Evolutionary conservation across 176 grass and related monocot species (phyloP).

Genomic region (Areca catechu): DNA sequence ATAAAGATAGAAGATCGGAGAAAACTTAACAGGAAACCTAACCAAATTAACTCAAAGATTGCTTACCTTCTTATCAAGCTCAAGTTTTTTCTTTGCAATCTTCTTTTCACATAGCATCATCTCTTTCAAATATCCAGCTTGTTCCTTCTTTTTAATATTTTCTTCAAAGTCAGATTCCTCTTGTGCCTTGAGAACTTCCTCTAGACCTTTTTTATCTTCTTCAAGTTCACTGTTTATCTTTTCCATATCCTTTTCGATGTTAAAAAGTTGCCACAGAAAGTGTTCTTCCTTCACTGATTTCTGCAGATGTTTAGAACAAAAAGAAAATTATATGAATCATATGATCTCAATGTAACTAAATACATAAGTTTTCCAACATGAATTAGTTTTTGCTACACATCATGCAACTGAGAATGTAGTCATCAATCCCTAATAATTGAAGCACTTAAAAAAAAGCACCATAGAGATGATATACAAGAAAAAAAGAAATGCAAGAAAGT

Average conservation of each 20-base stretch:
- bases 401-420: too few relatives aligned
- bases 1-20: too few relatives aligned
- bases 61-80: conserved; percentile 77
- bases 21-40: too few relatives aligned
- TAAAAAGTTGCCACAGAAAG: conserved; percentile 85
- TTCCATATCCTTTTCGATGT: conserved; percentile 70
- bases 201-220: conserved; percentile 52
- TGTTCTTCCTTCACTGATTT: conserved; percentile 82
- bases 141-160: conserved; percentile 78
- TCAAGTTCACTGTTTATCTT: conserved; percentile 61
- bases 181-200: conserved; percentile 50
- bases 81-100: conserved; percentile 81
- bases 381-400: too few relatives aligned
- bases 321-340: too few relatives aligned
- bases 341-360: too few relatives aligned
- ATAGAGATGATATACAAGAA: too few relatives aligned
- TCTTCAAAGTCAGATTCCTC: conserved; percentile 49
- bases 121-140: conserved; percentile 81
- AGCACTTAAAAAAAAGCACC: too few relatives aligned
- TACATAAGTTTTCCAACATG: too few relatives aligned
- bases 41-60: background rate
- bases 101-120: conserved; percentile 70
- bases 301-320: conserved; percentile 20
- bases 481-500: too few relatives aligned
- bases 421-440: too few relatives aligned